Evolutionary conservation across 441 rosid genomes (phyloP).

Genomic region (Macaranga tanarius): DNA sequence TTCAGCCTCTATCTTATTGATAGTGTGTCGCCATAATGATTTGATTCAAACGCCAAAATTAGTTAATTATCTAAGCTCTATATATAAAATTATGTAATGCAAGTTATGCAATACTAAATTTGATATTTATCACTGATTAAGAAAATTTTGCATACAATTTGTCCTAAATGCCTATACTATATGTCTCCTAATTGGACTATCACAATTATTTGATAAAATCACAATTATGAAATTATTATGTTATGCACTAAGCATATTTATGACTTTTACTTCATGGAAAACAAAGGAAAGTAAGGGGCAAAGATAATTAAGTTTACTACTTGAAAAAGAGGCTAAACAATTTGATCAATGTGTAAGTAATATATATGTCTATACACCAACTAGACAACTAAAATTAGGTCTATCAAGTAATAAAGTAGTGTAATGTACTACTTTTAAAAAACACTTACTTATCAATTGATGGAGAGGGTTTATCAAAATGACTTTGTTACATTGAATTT

Average conservation of each 20-base stretch:
- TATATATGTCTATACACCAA: neutral
- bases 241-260: neutral
- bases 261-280: neutral
- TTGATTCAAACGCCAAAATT: neutral
- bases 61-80: neutral
- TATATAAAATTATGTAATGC: neutral
- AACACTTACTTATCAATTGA: constrained; percentile 15
- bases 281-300: neutral
- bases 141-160: neutral
- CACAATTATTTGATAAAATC: neutral
- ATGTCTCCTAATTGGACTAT: constrained; percentile 5
- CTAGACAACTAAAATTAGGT: constrained; percentile 23
- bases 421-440: constrained; percentile 14
- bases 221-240: no score
- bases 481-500: constrained; percentile 24
- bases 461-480: constrained; percentile 12
- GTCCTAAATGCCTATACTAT: neutral
- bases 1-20: neutral
- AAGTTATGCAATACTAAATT: neutral
- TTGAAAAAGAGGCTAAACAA: no score
- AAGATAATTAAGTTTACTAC: no score
- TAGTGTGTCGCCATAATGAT: neutral
- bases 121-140: neutral
- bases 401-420: constrained; percentile 15
- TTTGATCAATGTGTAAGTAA: constrained; percentile 4